phyloP scores from a whole-genome alignment of 331 rosid species.

The Acacia concinna region DNA sequence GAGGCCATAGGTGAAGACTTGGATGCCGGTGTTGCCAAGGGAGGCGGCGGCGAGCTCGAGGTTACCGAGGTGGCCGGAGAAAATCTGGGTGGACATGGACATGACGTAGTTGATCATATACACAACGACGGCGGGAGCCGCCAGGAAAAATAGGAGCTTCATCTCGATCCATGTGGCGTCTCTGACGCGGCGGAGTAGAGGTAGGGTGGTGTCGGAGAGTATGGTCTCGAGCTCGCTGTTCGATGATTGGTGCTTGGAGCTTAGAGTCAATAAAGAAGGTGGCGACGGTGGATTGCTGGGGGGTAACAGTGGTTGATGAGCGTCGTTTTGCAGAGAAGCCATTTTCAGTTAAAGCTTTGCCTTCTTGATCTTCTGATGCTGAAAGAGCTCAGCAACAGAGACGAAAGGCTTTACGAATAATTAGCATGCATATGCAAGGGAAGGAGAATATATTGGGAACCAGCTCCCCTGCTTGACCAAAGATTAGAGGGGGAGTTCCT shows the following conservation, averaged over 20 bases:
- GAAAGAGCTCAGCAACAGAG: not conserved
- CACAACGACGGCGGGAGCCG: slow-evolving; percentile 66
- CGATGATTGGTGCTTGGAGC: slow-evolving; percentile 30
- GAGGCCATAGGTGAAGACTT: slow-evolving; percentile 72
- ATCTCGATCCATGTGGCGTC: slow-evolving; percentile 60
- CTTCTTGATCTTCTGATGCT: not conserved
- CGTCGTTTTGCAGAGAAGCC: slow-evolving; percentile 21
- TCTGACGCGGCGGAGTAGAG: slow-evolving; percentile 35
- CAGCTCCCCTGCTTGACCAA: too few relatives aligned
- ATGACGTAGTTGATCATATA: slow-evolving; percentile 59
- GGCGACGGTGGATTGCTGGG: not conserved
- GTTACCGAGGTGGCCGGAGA: slow-evolving; percentile 70
- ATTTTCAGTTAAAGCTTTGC: not conserved
- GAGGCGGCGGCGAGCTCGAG: slow-evolving; percentile 78
- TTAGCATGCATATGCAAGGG: not conserved
- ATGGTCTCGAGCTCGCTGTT: slow-evolving; percentile 52
- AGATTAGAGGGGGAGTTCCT: too few relatives aligned
- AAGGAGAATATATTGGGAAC: not conserved
- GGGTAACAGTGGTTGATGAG: slow-evolving; percentile 18
- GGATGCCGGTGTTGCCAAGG: slow-evolving; percentile 76
- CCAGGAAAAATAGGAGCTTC: slow-evolving; percentile 51
- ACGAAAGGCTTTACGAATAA: not conserved
- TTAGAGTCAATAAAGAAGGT: not conserved
- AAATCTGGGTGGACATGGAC: slow-evolving; percentile 72
- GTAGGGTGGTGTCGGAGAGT: slow-evolving; percentile 41